Evolutionary conservation across 495 filamentous ascomycete genomes (phyloP).

Genomic region (Tuber melanosporum): DNA sequence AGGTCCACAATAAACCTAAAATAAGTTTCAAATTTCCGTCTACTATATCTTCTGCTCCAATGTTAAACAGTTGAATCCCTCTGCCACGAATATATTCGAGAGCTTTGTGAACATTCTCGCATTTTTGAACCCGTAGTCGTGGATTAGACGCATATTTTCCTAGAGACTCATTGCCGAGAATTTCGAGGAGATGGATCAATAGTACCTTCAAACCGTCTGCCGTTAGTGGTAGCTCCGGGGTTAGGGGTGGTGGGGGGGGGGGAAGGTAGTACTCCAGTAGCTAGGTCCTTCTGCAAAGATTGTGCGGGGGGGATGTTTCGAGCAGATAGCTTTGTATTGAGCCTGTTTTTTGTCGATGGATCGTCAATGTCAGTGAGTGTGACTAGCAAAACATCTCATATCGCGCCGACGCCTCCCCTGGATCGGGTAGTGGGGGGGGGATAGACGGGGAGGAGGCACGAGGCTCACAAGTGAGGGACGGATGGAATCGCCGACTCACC

Average conservation of each 20-base stretch:
- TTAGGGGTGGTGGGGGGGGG: constrained; percentile 4
- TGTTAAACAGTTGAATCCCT: constrained; percentile 95
- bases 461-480: constrained; percentile 13
- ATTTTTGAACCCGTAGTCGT: constrained; percentile 90
- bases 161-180: constrained; percentile 84
- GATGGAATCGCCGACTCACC: constrained; percentile 49
- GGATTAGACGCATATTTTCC: constrained; percentile 93
- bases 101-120: constrained; percentile 96
- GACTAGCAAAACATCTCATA: background rate
- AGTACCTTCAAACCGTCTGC: constrained; percentile 57
- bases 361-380: background rate
- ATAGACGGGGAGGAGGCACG: constrained; percentile 5
- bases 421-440: background rate
- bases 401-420: constrained; percentile 2
- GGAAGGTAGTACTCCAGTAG: constrained; percentile 64
- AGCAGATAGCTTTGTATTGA: constrained; percentile 85
- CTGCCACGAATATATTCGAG: constrained; percentile 86
- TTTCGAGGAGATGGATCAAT: constrained; percentile 93
- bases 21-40: constrained; percentile 98
- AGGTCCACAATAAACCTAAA: constrained; percentile 90
- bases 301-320: constrained; percentile 65
- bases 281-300: constrained; percentile 79
- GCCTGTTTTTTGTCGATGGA: constrained; percentile 50
- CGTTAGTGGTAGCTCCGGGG: constrained; percentile 9
- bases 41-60: constrained; percentile 95